Evolutionary conservation across 106 monocot species (phyloP), one percentile per base, ranked within the genome.

Genomic region (Platanthera guangdongensis): DNA sequence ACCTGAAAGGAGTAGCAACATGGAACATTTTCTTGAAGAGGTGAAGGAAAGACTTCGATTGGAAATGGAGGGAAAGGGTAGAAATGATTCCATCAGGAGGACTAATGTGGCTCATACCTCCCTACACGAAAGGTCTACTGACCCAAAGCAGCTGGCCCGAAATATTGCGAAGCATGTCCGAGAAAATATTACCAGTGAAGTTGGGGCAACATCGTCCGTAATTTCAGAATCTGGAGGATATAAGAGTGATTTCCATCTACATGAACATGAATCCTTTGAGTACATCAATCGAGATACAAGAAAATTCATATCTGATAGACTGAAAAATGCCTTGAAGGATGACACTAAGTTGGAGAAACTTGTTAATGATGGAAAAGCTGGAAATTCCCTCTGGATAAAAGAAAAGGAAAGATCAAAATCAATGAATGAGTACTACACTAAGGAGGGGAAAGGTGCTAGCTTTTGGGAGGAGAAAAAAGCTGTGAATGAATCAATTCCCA

Each of bases 21-120:
- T 90, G 85, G 60, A 85, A 50, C 74, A 87, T 76, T 95, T 95
- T 64, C 90, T 95, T 7, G 91, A 94, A 74, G 91, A 97, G 78
- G 93, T 94, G 39, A 88, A 81, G 54, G 89, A 97, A 60, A 94
- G 83, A 49, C 97, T 94, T 67, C 86, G 81, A 77, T 60, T 73
- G 12, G 94, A 91, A 83, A 83, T 91, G n/a, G 73, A 86, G 78
- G 91, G 93, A 15, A 91, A 86, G 72, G 28, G 76, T 47, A 79
- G 76, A 55, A 79, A 53, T 62, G 68, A 77, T 19, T 76, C 51
- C 9, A 22, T 30, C 47, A 16, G 3, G 77, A 12, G 3, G 80
- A 74, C 67, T 47, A 65, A 57, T 14, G 9, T 47, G 25, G 51
- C 28, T 45, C 75, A 82, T 49, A 68, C 52, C 45, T 68, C 75